Percentiles rank a stretch among this genome's conserved stretches.
Evolutionary conservation across 2,329 filamentous ascomycete genomes (phyloP).

Genomic region (Onygena corvina): DNA sequence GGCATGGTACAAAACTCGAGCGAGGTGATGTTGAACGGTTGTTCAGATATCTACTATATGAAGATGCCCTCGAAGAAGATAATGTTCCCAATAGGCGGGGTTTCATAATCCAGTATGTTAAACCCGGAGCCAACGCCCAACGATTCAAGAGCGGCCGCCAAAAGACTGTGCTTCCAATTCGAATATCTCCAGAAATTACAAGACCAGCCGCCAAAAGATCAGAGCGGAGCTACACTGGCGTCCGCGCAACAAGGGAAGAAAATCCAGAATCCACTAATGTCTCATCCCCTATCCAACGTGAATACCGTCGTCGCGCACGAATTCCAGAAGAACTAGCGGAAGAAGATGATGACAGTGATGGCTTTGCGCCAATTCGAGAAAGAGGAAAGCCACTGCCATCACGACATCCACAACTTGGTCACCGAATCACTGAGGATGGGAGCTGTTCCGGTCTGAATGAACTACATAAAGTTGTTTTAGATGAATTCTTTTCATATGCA

Average conservation of each 20-base stretch:
- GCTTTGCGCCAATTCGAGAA: conserved; percentile 33
- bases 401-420: conserved; percentile 27
- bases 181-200: conserved; percentile 30
- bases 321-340: conserved; percentile 19
- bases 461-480: conserved; percentile 34
- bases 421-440: conserved; percentile 37
- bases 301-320: conserved; percentile 28
- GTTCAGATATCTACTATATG: conserved; percentile 62
- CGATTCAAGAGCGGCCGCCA: conserved; percentile 36
- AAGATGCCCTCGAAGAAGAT: conserved; percentile 61
- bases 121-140: conserved; percentile 33
- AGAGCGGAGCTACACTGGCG: conserved; percentile 23
- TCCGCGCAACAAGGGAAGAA: conserved; percentile 30
- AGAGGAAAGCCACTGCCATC: conserved; percentile 23
- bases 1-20: conserved; percentile 56
- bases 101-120: conserved; percentile 60
- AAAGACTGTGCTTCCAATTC: conserved; percentile 43
- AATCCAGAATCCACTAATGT: conserved; percentile 54
- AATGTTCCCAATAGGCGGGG: conserved; percentile 52
- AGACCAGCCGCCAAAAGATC: conserved; percentile 21
- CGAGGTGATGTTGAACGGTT: conserved; percentile 70
- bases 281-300: conserved; percentile 49
- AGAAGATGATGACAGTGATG: conserved; percentile 33
- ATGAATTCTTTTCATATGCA: conserved; percentile 37
- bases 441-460: conserved; percentile 33